Conservation (phyloP, 225 moss, liverwort and hornwort species). For the Marchantia paleacea region DNA sequence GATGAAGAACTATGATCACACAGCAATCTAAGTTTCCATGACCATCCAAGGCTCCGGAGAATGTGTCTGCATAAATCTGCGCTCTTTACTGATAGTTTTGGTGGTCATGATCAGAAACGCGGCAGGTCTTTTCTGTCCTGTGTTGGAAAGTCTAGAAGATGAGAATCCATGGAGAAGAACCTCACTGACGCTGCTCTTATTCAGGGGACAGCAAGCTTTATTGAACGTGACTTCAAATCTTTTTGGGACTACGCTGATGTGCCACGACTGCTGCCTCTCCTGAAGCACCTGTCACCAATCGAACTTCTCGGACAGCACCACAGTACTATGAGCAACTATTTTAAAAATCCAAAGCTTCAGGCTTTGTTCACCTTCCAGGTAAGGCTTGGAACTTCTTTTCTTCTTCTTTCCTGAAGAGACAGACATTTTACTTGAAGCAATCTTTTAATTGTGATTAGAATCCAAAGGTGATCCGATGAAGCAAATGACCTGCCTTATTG, state of each 20-base stretch:
- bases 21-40: too few relatives aligned
- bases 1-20: too few relatives aligned
- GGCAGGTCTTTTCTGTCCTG: too few relatives aligned
- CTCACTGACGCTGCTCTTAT: background rate
- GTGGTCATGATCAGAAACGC: too few relatives aligned
- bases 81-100: too few relatives aligned
- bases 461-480: background rate
- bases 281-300: slow-evolving; percentile 44
- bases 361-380: slow-evolving; percentile 54
- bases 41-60: too few relatives aligned
- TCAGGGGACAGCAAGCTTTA: slow-evolving; percentile 48
- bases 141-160: too few relatives aligned
- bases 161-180: too few relatives aligned
- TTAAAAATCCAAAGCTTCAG: slow-evolving; percentile 43
- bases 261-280: slow-evolving; percentile 43
- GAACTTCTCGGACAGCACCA: slow-evolving; percentile 51
- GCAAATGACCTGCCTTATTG: too few relatives aligned
- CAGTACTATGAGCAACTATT: slow-evolving; percentile 35
- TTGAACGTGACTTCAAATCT: slow-evolving; percentile 45
- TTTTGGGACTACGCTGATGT: slow-evolving; percentile 46
- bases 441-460: background rate
- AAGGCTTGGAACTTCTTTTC: background rate
- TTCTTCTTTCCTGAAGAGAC: background rate
- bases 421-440: background rate
- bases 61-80: too few relatives aligned